Percentiles rank a stretch among this genome's conserved stretches.
Conservation (phyloP, 805 yeast species). For the Peterozyma toletana region DNA sequence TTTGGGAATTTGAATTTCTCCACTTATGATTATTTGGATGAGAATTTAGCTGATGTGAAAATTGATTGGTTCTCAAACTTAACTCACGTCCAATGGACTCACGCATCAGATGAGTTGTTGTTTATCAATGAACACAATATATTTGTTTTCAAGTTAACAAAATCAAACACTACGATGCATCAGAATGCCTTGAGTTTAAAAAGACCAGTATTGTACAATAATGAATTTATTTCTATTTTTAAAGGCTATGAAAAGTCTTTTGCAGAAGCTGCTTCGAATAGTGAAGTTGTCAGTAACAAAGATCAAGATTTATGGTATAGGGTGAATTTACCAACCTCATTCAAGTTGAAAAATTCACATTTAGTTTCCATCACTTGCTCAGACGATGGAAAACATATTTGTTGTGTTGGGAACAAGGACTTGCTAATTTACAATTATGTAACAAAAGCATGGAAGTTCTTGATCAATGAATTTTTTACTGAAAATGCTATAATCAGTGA, state of each 20-base stretch:
- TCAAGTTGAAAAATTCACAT: conserved; percentile 35
- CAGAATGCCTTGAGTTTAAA: conserved; percentile 17
- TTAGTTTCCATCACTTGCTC: conserved; percentile 33
- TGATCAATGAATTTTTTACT: conserved; percentile 27
- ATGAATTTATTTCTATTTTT: conserved; percentile 33
- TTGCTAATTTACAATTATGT: conserved; percentile 31
- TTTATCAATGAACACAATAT: conserved; percentile 22
- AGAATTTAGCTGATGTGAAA: conserved; percentile 12
- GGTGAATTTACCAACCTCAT: conserved; percentile 36
- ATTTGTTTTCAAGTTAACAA: conserved; percentile 16
- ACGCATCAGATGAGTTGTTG: conserved; percentile 26
- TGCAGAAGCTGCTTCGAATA: conserved; percentile 26
- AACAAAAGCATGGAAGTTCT: conserved; percentile 39
- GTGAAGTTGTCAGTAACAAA: conserved; percentile 17
- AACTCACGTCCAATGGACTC: conserved; percentile 22
- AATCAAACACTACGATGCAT: conserved; percentile 16
- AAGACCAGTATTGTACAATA: conserved; percentile 34
- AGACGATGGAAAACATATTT: conserved; percentile 39
- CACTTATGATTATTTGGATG: conserved; percentile 26
- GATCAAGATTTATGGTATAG: conserved; percentile 40
- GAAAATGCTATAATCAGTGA: not conserved
- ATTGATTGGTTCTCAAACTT: conserved; percentile 12
- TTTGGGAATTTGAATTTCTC: conserved; percentile 39
- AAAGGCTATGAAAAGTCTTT: conserved; percentile 38
- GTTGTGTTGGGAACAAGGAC: conserved; percentile 42